A percentile compares a stretch with the other conserved stretches of the same genome.
These are phyloP conservation scores for Gossypium anomalum DNA, from an alignment of 345 rosid genomes.

Conservation along the genomic window DNA sequence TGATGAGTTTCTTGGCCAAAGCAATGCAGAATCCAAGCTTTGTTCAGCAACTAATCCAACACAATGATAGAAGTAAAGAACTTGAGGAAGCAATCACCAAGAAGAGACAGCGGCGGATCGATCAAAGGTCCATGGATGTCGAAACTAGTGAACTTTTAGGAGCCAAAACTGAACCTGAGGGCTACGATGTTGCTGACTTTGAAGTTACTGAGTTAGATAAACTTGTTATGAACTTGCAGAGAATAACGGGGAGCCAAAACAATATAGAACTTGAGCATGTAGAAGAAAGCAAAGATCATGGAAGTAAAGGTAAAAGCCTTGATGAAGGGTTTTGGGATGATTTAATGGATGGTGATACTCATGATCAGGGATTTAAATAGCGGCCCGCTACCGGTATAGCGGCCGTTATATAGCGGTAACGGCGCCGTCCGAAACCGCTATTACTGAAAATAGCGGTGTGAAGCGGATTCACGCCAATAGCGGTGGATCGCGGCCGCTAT, in stretches of 20 bases:
- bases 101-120: conserved; percentile 50
- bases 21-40: conserved; percentile 66
- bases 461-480: too few species aligned
- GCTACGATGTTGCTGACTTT: conserved; percentile 31
- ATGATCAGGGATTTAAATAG: too few species aligned
- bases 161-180: conserved; percentile 32
- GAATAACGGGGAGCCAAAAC: neutral
- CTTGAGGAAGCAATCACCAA: conserved; percentile 49
- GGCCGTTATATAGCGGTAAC: too few species aligned
- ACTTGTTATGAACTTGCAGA: conserved; percentile 48
- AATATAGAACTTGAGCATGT: conserved; percentile 6
- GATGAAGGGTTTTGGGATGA: conserved; percentile 60
- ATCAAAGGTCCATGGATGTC: conserved; percentile 33
- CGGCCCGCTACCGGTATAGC: too few species aligned
- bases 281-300: conserved; percentile 24
- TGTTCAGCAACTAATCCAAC: conserved; percentile 46
- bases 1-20: conserved; percentile 72
- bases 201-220: conserved; percentile 44
- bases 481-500: too few species aligned
- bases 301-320: conserved; percentile 18
- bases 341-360: conserved; percentile 32
- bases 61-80: conserved; percentile 46
- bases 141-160: neutral
- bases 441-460: too few species aligned
- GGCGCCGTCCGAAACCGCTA: too few species aligned